Evolutionary conservation across 2,329 filamentous ascomycete genomes (phyloP), one percentile per base, ranked within the genome.

Genomic region (Cytospora schulzeri): DNA sequence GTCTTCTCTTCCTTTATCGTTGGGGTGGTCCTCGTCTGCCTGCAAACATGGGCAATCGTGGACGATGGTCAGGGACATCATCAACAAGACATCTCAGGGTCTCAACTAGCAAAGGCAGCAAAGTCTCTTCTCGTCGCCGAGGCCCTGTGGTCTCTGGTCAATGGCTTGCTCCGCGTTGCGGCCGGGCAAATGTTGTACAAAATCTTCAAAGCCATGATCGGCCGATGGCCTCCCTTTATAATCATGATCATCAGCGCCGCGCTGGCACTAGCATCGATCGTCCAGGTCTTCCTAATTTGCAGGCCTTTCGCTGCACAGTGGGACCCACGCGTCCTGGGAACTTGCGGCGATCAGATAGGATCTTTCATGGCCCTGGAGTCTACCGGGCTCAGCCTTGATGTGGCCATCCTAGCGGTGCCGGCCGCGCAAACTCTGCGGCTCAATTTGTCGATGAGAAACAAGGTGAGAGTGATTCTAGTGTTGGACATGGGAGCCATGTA

Each of bases 271-370:
- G 58, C 54, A 3, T 58, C 58, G 0, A 24, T 31, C 22, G 17
- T 58, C 2, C 58, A 65, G 28, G 54, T 58, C 6, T 62, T 62
- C 9, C 45, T 58, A 3, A 58, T 62, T 11, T 62, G 63, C 17
- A 24, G 8, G 33, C 58, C 63, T 2, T 65, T 62, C 33, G 45
- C 58, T 5, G 57, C 58, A 4, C 63, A 65, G n/a, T 65, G 58
- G 63, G 54, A 65, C 24, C 53, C 58, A 14, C 58, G 15, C 3
- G 22, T 57, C 17, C 4, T 65, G 6, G 63, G 58, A 1, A 6
- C 48, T 1, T 65, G 63, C 35, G 63, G 63, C 8, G 63, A 58
- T 28, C 58, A 65, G 35, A 17, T 65, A 2, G 3, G 28, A 1
- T 62, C 63, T 3, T 65, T 65, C 12, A 54, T 56, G 17, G 19